phyloP scores from a whole-genome alignment of 140 eudicot species.

The Flaveria floridana region DNA sequence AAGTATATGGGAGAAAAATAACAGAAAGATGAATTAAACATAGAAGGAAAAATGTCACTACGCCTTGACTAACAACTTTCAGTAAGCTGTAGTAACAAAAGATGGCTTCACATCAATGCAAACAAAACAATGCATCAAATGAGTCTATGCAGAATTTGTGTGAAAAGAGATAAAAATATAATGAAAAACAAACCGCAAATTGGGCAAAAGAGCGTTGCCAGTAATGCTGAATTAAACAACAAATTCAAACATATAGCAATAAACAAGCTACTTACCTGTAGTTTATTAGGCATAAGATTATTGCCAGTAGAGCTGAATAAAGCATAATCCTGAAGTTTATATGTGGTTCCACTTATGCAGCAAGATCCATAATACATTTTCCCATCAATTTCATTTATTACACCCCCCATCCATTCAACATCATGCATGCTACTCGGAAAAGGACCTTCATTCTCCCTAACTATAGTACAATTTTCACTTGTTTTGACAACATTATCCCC shows the following conservation, averaged over 20 bases:
- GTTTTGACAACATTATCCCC: constrained; percentile 37
- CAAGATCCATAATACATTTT: constrained; percentile 66
- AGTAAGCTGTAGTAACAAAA: not conserved
- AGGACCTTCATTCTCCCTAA: constrained; percentile 32
- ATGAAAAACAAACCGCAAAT: not conserved
- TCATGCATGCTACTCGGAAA: constrained; percentile 41
- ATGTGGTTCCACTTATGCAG: constrained; percentile 56
- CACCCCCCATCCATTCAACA: constrained; percentile 75
- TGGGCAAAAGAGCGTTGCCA: not conserved
- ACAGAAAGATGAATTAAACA: not conserved
- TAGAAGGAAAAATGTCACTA: not conserved
- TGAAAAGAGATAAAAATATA: not conserved
- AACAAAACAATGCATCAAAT: not conserved
- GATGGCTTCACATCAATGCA: not conserved
- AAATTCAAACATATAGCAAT: not conserved
- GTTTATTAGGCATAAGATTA: constrained; percentile 64
- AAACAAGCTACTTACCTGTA: constrained; percentile 56
- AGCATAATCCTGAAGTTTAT: constrained; percentile 70
- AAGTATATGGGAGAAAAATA: not conserved
- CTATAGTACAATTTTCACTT: constrained; percentile 26
- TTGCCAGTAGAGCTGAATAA: constrained; percentile 47
- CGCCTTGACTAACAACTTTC: not conserved
- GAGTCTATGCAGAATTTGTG: not conserved
- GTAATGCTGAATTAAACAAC: not conserved
- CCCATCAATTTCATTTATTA: constrained; percentile 43